phyloP scores from a whole-genome alignment of 306 rosid species.

The Cucurbita ficifolia region DNA sequence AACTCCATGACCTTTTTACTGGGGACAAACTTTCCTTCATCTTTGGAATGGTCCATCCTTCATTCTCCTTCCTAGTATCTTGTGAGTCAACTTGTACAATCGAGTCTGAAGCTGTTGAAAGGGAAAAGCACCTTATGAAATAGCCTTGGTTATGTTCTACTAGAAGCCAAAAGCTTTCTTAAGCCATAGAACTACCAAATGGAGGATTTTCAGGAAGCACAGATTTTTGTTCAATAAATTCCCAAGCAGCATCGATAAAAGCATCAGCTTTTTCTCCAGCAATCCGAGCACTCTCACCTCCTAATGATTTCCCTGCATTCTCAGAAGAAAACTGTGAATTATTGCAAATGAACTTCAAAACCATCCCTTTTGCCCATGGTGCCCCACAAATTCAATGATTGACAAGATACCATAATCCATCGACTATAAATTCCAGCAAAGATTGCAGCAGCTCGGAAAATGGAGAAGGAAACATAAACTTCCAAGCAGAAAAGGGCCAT shows the following conservation, averaged over 20 bases:
- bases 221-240: slow-evolving; percentile 31
- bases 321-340: slow-evolving; percentile 10
- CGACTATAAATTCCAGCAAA: slow-evolving; percentile 73
- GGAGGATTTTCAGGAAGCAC: slow-evolving; percentile 83
- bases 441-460: slow-evolving; percentile 77
- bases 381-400: slow-evolving; percentile 2
- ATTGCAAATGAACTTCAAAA: background rate
- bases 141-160: slow-evolving; percentile 4
- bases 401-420: slow-evolving; percentile 63
- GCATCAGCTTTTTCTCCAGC: slow-evolving; percentile 45
- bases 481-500: slow-evolving; percentile 89
- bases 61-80: slow-evolving; percentile 26
- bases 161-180: background rate
- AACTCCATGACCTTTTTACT: slow-evolving; percentile 36
- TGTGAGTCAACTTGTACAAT: slow-evolving; percentile 16
- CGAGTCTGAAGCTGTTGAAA: slow-evolving; percentile 18
- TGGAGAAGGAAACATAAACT: slow-evolving; percentile 75
- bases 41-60: slow-evolving; percentile 22
- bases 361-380: slow-evolving; percentile 5
- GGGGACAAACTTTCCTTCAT: slow-evolving; percentile 55
- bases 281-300: slow-evolving; percentile 66
- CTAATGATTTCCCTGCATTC: slow-evolving; percentile 85
- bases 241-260: slow-evolving; percentile 55
- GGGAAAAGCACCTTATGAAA: slow-evolving; percentile 14
- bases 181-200: slow-evolving; percentile 31